Evolutionary conservation across 306 rosid species (phyloP).

Genomic region (Cucumis cinereus): DNA sequence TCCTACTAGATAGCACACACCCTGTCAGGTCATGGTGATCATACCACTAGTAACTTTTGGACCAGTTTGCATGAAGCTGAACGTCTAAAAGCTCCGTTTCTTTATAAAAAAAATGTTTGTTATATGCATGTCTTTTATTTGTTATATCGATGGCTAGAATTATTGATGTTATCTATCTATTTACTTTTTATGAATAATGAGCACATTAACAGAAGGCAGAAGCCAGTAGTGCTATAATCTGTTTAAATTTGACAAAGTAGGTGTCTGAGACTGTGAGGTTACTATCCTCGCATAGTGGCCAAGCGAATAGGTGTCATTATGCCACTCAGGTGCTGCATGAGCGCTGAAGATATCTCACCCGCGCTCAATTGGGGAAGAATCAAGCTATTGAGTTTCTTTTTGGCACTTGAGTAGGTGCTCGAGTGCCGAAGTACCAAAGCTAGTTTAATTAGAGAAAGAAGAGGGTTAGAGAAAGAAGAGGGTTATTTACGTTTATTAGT

Average conservation of each 20-base stretch:
- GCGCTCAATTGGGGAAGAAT: neutral
- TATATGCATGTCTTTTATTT: neutral
- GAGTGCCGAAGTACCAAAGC: neutral
- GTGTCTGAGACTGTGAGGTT: neutral
- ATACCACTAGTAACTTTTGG: no score
- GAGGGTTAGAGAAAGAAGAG: no score
- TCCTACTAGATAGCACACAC: no score
- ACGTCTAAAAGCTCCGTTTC: no score
- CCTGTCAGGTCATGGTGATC: no score
- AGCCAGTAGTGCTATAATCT: neutral
- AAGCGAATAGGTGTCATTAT: neutral
- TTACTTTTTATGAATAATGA: neutral
- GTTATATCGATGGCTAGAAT: neutral
- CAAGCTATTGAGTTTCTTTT: neutral
- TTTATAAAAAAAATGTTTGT: no score
- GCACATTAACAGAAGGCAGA: neutral
- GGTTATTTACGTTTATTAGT: neutral
- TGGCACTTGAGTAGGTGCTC: neutral
- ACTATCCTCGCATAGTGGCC: neutral
- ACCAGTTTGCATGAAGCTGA: no score
- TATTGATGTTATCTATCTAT: neutral
- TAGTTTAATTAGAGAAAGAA: neutral
- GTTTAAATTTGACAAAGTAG: neutral
- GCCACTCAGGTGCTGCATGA: neutral
- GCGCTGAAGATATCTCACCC: neutral